Conservation (phyloP, 2,329 filamentous ascomycete species). For the Lachnellula arida region DNA sequence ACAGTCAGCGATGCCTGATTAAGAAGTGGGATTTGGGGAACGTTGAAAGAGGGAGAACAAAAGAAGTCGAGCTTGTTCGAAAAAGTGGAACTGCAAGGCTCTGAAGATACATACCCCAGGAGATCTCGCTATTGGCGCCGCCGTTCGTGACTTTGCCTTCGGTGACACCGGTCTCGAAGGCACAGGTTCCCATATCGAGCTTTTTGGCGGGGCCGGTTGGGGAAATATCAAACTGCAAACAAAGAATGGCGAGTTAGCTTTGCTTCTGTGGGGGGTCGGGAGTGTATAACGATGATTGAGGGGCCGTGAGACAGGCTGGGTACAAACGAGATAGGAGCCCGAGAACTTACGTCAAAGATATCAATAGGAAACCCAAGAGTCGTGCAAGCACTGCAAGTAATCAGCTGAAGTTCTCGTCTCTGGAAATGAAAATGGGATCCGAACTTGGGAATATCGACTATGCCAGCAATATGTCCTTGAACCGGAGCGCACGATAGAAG, state of each 20-base stretch:
- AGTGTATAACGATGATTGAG: no score
- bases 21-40: no score
- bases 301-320: no score
- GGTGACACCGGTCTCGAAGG: conserved; percentile 49
- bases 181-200: conserved; percentile 67
- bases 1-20: no score
- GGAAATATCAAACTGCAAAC: conserved; percentile 66
- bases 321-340: no score
- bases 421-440: not conserved
- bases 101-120: conserved; percentile 33
- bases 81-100: no score
- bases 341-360: conserved; percentile 62
- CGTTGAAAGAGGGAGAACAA: no score
- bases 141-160: conserved; percentile 42
- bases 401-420: not conserved
- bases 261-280: no score
- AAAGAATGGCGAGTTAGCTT: no score
- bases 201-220: conserved; percentile 55
- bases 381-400: conserved; percentile 58
- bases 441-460: conserved; percentile 81
- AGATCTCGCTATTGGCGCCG: conserved; percentile 43
- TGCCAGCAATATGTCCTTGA: conserved; percentile 81
- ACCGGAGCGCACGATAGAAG: conserved; percentile 81
- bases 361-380: conserved; percentile 86
- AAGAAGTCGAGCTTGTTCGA: no score